Evolutionary conservation across 1,139 yeast species (phyloP), one percentile per base, ranked within the genome.

Genomic region (Yamadazyma triangularis): DNA sequence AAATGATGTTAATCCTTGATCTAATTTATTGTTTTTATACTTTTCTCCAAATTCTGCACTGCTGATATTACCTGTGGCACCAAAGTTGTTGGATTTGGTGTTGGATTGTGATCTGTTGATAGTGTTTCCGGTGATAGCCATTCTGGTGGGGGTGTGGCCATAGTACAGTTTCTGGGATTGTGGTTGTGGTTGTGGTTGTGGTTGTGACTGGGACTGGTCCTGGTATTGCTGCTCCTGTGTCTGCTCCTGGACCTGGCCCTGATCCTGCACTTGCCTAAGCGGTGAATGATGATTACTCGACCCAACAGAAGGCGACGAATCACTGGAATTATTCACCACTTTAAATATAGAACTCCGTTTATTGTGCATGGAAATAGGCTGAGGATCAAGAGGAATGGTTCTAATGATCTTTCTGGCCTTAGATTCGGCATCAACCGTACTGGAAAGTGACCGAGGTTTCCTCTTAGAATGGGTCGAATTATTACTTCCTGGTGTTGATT

Each of bases 321-420:
- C 65, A 22, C 47, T 48, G 20, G 61, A 48, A 36, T 60, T 63
- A 13, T 42, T 42, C 4, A 64, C 65, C 11, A 65, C 59, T 36
- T 63, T 66, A 46, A 65, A 65, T 4, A 65, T 61, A 9, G 58
- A 49, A 41, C 70, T 62, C 37, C 71, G 48, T 39, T 61, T 64
- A 7, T 56, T 53, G 23, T 41, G 47, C 1, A 59, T 66, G 3
- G 71, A 51, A 15, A 83, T 82, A 2, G 94, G 94, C 34, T 76
- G 81, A 0, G 94, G 94, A 51, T 84, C 94, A 41, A 84, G 60
- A 3, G 94, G 94, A 39, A 82, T 79, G 0, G 89, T 84, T 31
- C 79, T 68, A 27, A 84, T 83, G 38, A 84, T 80, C 49, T 71
- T 73, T 42, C 91, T 64, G 1, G 91, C 91, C 32, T 78, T 75